These are phyloP conservation scores for Periglandula ipomoeae DNA, from an alignment of 2,329 filamentous ascomycete species.

Conservation along the genomic window DNA sequence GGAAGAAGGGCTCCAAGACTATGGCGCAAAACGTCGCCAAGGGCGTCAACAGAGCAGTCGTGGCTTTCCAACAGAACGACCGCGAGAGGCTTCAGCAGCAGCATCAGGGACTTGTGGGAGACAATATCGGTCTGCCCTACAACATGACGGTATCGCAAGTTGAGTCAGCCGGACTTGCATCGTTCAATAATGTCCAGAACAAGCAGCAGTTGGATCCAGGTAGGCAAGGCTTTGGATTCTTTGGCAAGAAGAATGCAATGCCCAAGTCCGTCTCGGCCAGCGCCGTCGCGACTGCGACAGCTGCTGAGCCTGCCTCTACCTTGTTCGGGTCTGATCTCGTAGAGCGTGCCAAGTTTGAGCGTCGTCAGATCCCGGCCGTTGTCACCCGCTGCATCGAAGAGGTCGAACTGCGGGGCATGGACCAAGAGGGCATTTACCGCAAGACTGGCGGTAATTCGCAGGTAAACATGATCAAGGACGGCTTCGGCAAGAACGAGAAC, in stretches of 20 bases:
- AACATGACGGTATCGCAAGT: slow-evolving; percentile 54
- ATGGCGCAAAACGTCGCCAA: slow-evolving; percentile 92
- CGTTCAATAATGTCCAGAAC: slow-evolving; percentile 21
- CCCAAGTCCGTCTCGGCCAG: slow-evolving; percentile 41
- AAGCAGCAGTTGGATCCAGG: slow-evolving; percentile 19
- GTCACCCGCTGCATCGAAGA: slow-evolving; percentile 93
- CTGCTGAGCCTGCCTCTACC: slow-evolving; percentile 44
- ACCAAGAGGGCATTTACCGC: slow-evolving; percentile 93
- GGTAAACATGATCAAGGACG: slow-evolving; percentile 81
- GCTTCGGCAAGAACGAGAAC: slow-evolving; percentile 78
- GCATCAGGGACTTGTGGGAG: slow-evolving; percentile 46
- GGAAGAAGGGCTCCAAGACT: slow-evolving; percentile 93
- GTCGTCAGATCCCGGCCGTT: slow-evolving; percentile 79
- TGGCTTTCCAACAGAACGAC: slow-evolving; percentile 53
- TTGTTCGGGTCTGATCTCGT: slow-evolving; percentile 87
- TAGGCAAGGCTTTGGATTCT: slow-evolving; percentile 63
- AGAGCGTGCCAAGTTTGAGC: slow-evolving; percentile 80
- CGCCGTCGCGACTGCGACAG: slow-evolving; percentile 29
- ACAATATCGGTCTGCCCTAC: slow-evolving; percentile 62
- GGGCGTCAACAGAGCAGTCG: slow-evolving; percentile 86
- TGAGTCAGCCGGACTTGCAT: slow-evolving; percentile 32
- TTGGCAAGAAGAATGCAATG: slow-evolving; percentile 47
- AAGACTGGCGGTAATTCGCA: slow-evolving; percentile 92
- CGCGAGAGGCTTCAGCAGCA: slow-evolving; percentile 46
- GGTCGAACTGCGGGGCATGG: slow-evolving; percentile 92